phyloP scores from a whole-genome alignment of 106 monocot species.

The Gastrodia elata region DNA sequence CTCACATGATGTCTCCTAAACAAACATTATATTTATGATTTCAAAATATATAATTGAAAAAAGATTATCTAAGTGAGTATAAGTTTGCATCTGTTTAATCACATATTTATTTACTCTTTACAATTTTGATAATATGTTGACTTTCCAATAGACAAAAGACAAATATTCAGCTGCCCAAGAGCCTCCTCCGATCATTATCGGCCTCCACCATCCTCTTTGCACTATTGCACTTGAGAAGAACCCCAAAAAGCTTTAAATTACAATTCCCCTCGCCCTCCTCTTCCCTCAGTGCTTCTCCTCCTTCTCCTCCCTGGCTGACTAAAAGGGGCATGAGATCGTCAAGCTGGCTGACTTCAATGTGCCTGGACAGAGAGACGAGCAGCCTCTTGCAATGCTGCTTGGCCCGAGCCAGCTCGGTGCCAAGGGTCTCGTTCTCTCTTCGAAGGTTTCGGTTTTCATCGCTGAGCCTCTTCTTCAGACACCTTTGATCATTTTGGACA shows the following conservation, averaged over 20 bases:
- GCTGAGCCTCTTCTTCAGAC: background rate
- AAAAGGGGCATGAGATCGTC: background rate
- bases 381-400: conserved; percentile 47
- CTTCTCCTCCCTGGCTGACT: background rate
- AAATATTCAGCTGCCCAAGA: background rate
- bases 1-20: too few species aligned
- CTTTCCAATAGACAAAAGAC: too few species aligned
- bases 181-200: background rate
- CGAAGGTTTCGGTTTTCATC: background rate
- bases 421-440: conserved; percentile 29
- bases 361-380: conserved; percentile 32
- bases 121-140: too few species aligned
- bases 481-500: too few species aligned
- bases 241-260: background rate
- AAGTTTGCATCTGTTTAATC: too few species aligned
- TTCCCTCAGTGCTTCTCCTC: too few species aligned
- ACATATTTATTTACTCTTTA: too few species aligned
- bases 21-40: too few species aligned
- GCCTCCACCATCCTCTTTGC: background rate
- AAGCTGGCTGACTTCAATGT: conserved; percentile 7
- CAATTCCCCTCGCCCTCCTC: background rate
- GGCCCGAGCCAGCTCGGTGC: conserved; percentile 33
- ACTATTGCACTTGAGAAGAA: background rate
- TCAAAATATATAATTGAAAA: too few species aligned
- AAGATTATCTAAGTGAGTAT: too few species aligned